These are phyloP conservation scores for Phytophthora pseudosyringae DNA, from an alignment of 352 stramenopile genomes.

Conservation along the genomic window DNA sequence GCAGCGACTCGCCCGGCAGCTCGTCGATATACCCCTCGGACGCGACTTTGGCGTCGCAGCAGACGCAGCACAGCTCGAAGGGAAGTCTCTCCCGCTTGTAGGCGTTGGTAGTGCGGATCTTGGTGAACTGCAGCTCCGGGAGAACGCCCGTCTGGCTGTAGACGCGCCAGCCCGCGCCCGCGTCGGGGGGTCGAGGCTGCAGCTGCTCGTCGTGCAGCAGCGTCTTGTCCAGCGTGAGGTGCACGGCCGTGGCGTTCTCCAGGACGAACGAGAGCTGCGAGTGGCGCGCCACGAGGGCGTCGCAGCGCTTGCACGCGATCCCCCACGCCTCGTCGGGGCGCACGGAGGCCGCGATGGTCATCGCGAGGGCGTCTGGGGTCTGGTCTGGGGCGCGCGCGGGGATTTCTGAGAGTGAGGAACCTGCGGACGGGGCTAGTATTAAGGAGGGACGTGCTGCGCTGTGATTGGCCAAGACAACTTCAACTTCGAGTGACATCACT, in stretches of 20 bases:
- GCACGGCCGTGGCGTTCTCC: conserved; percentile 55
- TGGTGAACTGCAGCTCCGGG: conserved; percentile 51
- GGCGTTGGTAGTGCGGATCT: conserved; percentile 49
- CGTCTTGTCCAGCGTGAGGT: conserved; percentile 49
- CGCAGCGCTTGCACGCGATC: conserved; percentile 37
- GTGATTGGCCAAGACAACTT: conserved; percentile 34
- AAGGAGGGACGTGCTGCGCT: background rate
- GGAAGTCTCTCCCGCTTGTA: conserved; percentile 46
- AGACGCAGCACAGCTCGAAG: conserved; percentile 60
- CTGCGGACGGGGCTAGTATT: conserved; percentile 2
- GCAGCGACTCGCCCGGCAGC: conserved; percentile 39
- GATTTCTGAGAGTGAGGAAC: background rate
- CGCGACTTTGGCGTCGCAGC: conserved; percentile 57
- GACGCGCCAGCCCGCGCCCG: conserved; percentile 41
- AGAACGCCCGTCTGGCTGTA: conserved; percentile 35
- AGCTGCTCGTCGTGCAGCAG: conserved; percentile 47
- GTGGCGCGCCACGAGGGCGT: conserved; percentile 37
- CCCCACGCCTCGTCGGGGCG: conserved; percentile 32
- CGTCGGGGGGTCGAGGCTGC: conserved; percentile 13
- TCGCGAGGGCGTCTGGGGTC: background rate
- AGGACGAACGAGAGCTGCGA: conserved; percentile 57
- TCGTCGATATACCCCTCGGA: conserved; percentile 48
- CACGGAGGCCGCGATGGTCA: conserved; percentile 17
- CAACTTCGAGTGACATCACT: conserved; percentile 17
- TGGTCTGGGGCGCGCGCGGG: conserved; percentile 8